Evolutionary conservation across 2,329 filamentous ascomycete genomes (phyloP).

Genomic region (Diaporthe citri): DNA sequence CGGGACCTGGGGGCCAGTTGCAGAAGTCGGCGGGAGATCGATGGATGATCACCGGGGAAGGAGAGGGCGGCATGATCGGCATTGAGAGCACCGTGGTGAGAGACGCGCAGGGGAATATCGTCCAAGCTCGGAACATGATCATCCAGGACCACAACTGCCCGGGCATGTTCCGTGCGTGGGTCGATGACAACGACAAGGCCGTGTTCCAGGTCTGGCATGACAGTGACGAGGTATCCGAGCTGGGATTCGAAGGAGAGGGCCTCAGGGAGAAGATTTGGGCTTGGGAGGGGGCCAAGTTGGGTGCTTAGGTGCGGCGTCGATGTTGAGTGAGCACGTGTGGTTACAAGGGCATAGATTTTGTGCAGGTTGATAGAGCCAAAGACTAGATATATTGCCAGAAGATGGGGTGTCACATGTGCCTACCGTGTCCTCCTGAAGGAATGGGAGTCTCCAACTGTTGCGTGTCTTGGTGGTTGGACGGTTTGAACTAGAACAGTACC

Average conservation of each 20-base stretch:
- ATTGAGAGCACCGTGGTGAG: conserved; percentile 71
- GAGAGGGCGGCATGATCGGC: conserved; percentile 88
- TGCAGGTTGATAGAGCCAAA: neutral
- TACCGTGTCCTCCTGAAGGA: too few relatives aligned
- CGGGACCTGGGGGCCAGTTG: conserved; percentile 79
- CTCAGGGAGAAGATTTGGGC: conserved; percentile 8
- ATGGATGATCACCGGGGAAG: conserved; percentile 82
- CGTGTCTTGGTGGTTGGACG: too few relatives aligned
- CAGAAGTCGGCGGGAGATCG: conserved; percentile 79
- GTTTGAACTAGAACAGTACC: too few relatives aligned
- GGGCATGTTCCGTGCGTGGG: conserved; percentile 88
- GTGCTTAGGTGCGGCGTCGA: neutral
- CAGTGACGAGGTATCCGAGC: conserved; percentile 13
- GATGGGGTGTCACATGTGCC: too few relatives aligned
- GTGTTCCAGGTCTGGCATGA: conserved; percentile 69
- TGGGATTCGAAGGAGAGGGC: conserved; percentile 26
- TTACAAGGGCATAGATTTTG: neutral
- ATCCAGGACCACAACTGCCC: conserved; percentile 87
- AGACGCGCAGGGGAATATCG: conserved; percentile 56
- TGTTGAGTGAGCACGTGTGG: neutral
- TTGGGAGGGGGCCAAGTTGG: conserved; percentile 14
- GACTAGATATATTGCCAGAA: neutral
- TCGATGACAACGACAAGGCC: conserved; percentile 70
- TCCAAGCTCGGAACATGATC: conserved; percentile 63
- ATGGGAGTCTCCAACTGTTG: too few relatives aligned